Percentiles rank a stretch among this genome's conserved stretches.
Evolutionary conservation across 2,329 filamentous ascomycete genomes (phyloP).

Genomic region (Cordyceps cateniannulata): DNA sequence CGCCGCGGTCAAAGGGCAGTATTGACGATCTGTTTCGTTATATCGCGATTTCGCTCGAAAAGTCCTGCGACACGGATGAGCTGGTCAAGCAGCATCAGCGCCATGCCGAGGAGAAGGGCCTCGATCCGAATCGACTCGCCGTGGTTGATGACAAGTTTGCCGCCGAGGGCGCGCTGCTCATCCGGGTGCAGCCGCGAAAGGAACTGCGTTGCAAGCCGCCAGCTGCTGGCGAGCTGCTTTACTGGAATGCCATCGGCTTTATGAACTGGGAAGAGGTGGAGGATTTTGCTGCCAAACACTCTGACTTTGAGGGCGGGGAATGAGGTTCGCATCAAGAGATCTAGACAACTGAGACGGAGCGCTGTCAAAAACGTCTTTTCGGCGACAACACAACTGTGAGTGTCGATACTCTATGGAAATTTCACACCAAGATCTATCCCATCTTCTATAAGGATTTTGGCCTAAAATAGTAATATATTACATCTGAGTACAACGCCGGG

Average conservation of each 20-base stretch:
- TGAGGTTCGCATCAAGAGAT: no score
- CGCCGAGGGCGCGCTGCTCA: background rate
- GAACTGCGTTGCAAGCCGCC: slow-evolving; percentile 10
- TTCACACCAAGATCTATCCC: no score
- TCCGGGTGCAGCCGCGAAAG: background rate
- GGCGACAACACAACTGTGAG: no score
- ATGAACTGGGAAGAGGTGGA: slow-evolving; percentile 10
- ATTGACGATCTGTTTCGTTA: slow-evolving; percentile 6
- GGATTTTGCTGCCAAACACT: background rate
- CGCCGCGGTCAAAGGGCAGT: background rate
- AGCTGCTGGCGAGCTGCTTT: slow-evolving; percentile 6
- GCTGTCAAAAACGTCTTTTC: no score
- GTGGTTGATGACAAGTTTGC: slow-evolving; percentile 5
- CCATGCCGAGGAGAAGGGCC: background rate
- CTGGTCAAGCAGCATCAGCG: background rate
- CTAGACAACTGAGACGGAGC: no score
- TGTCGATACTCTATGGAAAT: no score
- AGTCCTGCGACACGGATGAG: background rate
- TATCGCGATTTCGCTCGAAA: background rate
- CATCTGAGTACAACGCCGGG: no score
- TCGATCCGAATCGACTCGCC: background rate
- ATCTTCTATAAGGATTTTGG: no score
- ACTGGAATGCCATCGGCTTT: slow-evolving; percentile 8
- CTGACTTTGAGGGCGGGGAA: background rate
- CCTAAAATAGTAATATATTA: no score